Evolutionary conservation across 345 rosid genomes (phyloP).

Genomic region (Eucalyptus caleyi): DNA sequence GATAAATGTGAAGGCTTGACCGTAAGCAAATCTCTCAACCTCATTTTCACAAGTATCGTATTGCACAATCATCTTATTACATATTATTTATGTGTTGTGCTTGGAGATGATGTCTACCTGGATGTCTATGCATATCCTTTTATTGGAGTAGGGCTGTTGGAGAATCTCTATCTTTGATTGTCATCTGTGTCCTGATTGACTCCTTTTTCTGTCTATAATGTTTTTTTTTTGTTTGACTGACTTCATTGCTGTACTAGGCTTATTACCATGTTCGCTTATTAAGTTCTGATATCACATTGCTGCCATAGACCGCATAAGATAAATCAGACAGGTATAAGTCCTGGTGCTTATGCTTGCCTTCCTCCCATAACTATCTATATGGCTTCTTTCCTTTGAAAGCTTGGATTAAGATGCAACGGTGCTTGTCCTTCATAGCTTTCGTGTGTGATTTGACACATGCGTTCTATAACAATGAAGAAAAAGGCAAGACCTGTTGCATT

Average conservation of each 20-base stretch:
- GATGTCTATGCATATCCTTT: not conserved
- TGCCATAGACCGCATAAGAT: not conserved
- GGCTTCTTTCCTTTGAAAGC: not conserved
- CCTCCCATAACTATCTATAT: not conserved
- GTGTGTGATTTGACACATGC: not conserved
- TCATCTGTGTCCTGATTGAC: not conserved
- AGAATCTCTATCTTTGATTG: not conserved
- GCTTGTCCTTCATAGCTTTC: not conserved
- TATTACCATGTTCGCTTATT: not conserved
- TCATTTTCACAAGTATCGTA: not conserved
- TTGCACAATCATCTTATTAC: not conserved
- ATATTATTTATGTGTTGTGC: not conserved
- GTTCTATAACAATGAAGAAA: not conserved
- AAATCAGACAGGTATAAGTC: not conserved
- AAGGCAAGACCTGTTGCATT: not conserved
- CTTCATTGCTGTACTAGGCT: not conserved
- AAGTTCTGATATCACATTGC: not conserved
- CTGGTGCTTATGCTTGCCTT: not conserved
- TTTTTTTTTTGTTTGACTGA: not conserved
- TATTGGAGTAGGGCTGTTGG: not conserved
- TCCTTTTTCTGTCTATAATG: not conserved
- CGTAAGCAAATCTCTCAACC: slow-evolving; percentile 24
- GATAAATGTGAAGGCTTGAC: slow-evolving; percentile 83
- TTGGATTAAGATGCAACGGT: not conserved
- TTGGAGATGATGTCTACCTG: not conserved